phyloP scores from a whole-genome alignment of 2,329 filamentous ascomycete species.

The Diaporthe citriasiana region DNA sequence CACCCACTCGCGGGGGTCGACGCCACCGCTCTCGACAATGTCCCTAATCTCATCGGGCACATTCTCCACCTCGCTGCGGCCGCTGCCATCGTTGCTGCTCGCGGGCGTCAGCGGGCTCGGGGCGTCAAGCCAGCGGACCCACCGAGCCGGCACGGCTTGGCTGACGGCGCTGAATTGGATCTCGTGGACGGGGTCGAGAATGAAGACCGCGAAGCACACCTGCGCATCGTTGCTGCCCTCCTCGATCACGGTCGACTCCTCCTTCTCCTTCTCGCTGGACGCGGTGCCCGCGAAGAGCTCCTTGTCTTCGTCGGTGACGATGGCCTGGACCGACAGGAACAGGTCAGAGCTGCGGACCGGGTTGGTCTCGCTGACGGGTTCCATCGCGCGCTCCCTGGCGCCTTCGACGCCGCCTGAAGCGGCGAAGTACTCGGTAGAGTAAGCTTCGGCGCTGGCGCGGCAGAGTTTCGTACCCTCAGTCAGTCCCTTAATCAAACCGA shows the following conservation, averaged over 20 bases:
- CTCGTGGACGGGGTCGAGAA: conserved; percentile 90
- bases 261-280: conserved; percentile 67
- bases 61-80: conserved; percentile 49
- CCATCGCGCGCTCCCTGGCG: conserved; percentile 83
- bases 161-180: conserved; percentile 89
- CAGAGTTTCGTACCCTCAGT: conserved; percentile 92
- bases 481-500: conserved; percentile 84
- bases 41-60: conserved; percentile 88
- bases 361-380: conserved; percentile 85
- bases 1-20: conserved; percentile 97
- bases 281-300: conserved; percentile 77
- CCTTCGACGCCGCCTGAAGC: conserved; percentile 83
- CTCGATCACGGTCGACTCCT: conserved; percentile 65
- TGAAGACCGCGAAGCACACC: conserved; percentile 82
- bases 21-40: conserved; percentile 80
- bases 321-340: conserved; percentile 94
- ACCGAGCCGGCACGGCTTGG: conserved; percentile 85
- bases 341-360: conserved; percentile 94
- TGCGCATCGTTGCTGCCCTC: conserved; percentile 70
- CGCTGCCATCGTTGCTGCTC: conserved; percentile 62
- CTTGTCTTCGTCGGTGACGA: conserved; percentile 74
- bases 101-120: conserved; percentile 69
- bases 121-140: conserved; percentile 93
- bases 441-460: conserved; percentile 88
- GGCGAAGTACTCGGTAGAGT: conserved; percentile 87